Evolutionary conservation across 306 rosid species (phyloP), one percentile per base, ranked within the genome.

Genomic region (Geum urbanum): DNA sequence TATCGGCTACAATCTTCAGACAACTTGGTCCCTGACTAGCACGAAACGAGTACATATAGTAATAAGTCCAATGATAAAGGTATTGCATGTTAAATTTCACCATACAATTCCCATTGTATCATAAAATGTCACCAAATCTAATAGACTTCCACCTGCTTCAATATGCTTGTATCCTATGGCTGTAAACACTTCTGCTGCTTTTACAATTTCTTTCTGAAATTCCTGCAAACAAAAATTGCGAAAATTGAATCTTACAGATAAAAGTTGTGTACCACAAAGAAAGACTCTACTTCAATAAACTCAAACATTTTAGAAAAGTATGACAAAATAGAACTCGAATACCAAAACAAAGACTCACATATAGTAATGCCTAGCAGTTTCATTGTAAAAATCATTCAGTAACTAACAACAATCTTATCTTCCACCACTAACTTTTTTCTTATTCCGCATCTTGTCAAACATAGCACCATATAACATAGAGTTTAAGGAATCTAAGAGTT

Each of bases 1-100:
- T 91, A 94, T 85, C 47, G 89, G 86, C 96, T 87, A 86, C 99
- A 94, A 73, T 91, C 97, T 82, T 91, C 99, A 72, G 97, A 94
- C 79, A 94, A 87, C 82, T 94, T 94, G 65, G 89, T 91, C 76
- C 99, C 99, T 94, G 84, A 79, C 86, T 81, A 85, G 87, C 88
- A 85, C 51, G 76, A 63, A 77, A 59, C 74, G 73, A 78, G 65
- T 58, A 74, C 53, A 62, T 43, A 19, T 16, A 15, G 22, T 46
- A 54, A 71, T 72, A 49, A 59, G 67, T 9, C 27, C 67, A 79
- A 67, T 43, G 2, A 57, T n/a, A 6, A 65, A 77, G 55, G 9
- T 69, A 41, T 44, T 8, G 13, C 53, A 69, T 48, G 14, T 2
- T 14, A 74, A 52, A 51, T 65, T 67, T 58, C 76, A 53, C 69